phyloP scores from a whole-genome alignment of 2,329 filamentous ascomycete species.

The Xylariaceae sp. region DNA sequence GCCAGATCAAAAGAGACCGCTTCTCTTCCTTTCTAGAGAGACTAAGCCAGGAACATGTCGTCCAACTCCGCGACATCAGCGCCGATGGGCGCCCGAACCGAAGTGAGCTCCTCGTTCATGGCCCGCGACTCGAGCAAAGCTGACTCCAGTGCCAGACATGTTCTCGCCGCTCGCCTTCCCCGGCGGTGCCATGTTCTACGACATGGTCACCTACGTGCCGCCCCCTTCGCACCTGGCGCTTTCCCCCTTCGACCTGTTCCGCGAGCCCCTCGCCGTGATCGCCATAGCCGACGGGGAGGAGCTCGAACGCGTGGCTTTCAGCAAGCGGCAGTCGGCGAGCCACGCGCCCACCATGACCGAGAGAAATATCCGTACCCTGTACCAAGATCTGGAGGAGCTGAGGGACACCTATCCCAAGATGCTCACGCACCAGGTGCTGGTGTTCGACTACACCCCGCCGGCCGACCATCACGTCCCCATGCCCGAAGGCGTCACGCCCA shows the following conservation, averaged over 20 bases:
- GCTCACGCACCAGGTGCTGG: slow-evolving; percentile 67
- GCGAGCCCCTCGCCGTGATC: slow-evolving; percentile 75
- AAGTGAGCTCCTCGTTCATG: no score
- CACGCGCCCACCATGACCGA: slow-evolving; percentile 43
- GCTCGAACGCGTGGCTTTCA: slow-evolving; percentile 46
- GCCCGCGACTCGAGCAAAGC: no score
- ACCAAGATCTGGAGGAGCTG: slow-evolving; percentile 63
- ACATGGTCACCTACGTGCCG: slow-evolving; percentile 72
- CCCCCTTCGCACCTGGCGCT: slow-evolving; percentile 72
- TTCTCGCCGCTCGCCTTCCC: slow-evolving; percentile 89
- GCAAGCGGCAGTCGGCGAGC: slow-evolving; percentile 45
- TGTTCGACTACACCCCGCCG: slow-evolving; percentile 64
- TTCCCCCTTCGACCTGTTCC: slow-evolving; percentile 83
- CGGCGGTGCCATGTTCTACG: slow-evolving; percentile 78
- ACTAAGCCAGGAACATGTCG: slow-evolving; percentile 70
- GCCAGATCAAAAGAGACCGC: slow-evolving; percentile 72
- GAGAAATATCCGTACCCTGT: slow-evolving; percentile 49
- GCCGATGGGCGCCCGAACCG: slow-evolving; percentile 77
- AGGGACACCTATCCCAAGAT: slow-evolving; percentile 68
- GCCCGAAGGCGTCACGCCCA: slow-evolving; percentile 60
- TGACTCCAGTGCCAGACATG: slow-evolving; percentile 55
- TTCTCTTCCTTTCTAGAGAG: slow-evolving; percentile 74
- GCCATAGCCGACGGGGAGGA: slow-evolving; percentile 78
- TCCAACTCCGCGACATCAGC: slow-evolving; percentile 79
- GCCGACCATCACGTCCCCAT: slow-evolving; percentile 44